These are phyloP conservation scores for Takakia lepidozioides DNA, from an alignment of 225 moss, liverwort and hornwort species.

Conservation along the genomic window DNA sequence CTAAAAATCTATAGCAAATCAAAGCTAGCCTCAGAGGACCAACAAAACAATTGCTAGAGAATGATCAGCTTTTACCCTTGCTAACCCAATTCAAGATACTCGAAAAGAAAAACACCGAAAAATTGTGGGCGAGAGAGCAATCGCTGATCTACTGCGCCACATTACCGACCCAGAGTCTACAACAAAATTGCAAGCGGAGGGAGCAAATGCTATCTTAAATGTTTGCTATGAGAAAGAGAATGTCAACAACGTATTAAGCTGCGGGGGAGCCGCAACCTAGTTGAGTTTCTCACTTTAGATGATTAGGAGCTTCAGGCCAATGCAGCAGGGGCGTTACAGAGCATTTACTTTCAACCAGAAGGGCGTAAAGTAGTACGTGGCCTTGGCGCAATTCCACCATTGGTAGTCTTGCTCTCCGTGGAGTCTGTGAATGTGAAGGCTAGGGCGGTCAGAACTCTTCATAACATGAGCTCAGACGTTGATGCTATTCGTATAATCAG, in stretches of 20 bases:
- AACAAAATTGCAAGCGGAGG: constrained; percentile 41
- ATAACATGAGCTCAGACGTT: constrained; percentile 86
- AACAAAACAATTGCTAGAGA: no score
- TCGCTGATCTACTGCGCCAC: constrained; percentile 34
- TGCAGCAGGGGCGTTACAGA: constrained; percentile 92
- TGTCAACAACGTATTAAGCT: constrained; percentile 33
- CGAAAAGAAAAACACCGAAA: constrained; percentile 46
- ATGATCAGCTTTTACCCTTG: constrained; percentile 37
- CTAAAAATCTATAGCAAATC: no score
- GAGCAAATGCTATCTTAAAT: constrained; percentile 51
- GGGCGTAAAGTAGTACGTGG: constrained; percentile 59
- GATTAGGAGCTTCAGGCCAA: constrained; percentile 89
- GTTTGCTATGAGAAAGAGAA: constrained; percentile 59
- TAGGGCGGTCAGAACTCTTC: constrained; percentile 78
- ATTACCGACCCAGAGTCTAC: constrained; percentile 19
- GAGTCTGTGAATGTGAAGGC: constrained; percentile 71
- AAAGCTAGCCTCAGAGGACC: no score
- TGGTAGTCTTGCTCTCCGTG: constrained; percentile 58
- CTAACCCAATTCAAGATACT: constrained; percentile 45
- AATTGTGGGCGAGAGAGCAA: constrained; percentile 19
- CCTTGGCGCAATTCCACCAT: constrained; percentile 70
- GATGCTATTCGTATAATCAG: constrained; percentile 76
- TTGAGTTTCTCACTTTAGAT: constrained; percentile 56
- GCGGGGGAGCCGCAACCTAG: constrained; percentile 48
- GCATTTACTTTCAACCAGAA: constrained; percentile 84